A percentile compares a stretch with the other conserved stretches of the same genome.
These are phyloP conservation scores for Sutorius australiensis DNA, from an alignment of 768 basidiomycete species.

Conservation along the genomic window DNA sequence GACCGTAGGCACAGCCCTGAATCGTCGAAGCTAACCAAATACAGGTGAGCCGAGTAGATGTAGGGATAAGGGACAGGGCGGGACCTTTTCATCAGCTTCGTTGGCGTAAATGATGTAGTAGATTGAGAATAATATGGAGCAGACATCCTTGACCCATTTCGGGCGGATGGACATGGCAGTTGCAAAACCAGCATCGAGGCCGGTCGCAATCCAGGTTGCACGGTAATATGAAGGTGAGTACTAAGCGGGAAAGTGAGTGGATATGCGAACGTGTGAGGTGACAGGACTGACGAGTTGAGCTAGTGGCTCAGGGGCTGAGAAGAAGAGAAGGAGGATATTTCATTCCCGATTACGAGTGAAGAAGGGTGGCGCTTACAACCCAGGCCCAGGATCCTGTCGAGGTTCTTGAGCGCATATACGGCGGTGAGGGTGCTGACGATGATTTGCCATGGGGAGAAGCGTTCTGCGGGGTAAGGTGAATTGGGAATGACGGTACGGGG, in stretches of 20 bases:
- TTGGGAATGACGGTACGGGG: neutral
- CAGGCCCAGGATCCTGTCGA: slow-evolving; percentile 82
- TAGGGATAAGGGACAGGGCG: slow-evolving; percentile 12
- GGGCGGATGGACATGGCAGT: slow-evolving; percentile 91
- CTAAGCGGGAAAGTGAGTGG: slow-evolving; percentile 36
- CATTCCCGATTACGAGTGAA: neutral
- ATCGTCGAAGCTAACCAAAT: slow-evolving; percentile 70
- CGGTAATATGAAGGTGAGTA: slow-evolving; percentile 93
- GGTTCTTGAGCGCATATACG: slow-evolving; percentile 78
- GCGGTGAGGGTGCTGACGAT: slow-evolving; percentile 81
- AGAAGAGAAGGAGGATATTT: slow-evolving; percentile 1
- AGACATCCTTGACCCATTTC: slow-evolving; percentile 86
- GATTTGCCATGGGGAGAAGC: slow-evolving; percentile 96
- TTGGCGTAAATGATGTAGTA: slow-evolving; percentile 90
- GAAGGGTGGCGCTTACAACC: slow-evolving; percentile 45
- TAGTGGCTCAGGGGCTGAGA: slow-evolving; percentile 85
- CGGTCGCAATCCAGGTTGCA: slow-evolving; percentile 91
- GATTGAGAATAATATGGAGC: slow-evolving; percentile 76
- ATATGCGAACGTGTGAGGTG: neutral
- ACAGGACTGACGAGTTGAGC: slow-evolving; percentile 67
- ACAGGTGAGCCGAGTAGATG: neutral
- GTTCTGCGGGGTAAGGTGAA: slow-evolving; percentile 40
- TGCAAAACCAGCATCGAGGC: slow-evolving; percentile 96
- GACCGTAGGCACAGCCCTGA: slow-evolving; percentile 89
- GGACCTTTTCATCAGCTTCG: slow-evolving; percentile 95